Percentiles rank a stretch among this genome's conserved stretches.
Conservation (phyloP, 352 stramenopile species). For the Blastocystis sp. region DNA sequence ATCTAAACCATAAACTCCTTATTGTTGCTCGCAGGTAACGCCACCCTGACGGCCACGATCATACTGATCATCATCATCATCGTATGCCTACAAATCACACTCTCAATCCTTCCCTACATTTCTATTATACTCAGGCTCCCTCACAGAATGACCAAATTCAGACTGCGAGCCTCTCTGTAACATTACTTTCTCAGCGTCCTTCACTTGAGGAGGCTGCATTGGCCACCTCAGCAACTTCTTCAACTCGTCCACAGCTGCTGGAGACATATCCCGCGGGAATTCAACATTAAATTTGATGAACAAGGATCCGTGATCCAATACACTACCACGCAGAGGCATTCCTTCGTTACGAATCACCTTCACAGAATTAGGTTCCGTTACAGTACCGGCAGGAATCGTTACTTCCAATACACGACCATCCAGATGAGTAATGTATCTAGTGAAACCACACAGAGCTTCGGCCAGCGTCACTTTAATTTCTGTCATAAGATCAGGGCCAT, state of each 20-base stretch:
- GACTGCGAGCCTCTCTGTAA: constrained; percentile 78
- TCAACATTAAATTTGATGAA: constrained; percentile 95
- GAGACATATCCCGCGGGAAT: constrained; percentile 83
- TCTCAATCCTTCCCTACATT: constrained; percentile 79
- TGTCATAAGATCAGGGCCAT: constrained; percentile 91
- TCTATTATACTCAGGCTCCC: constrained; percentile 75
- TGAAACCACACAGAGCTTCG: constrained; percentile 86
- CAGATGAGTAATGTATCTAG: constrained; percentile 73
- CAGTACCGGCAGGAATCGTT: constrained; percentile 61
- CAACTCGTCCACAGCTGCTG: constrained; percentile 73
- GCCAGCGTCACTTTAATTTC: constrained; percentile 90
- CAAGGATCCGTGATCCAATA: constrained; percentile 94
- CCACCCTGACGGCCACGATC: not conserved
- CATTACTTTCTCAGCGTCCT: constrained; percentile 72
- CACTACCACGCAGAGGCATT: constrained; percentile 94
- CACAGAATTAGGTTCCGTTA: constrained; percentile 73
- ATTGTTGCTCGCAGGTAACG: constrained; percentile 84
- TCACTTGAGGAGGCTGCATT: constrained; percentile 72
- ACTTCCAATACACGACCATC: constrained; percentile 72
- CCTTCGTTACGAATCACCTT: constrained; percentile 80
- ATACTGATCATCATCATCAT: constrained; percentile 83
- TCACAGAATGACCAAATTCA: constrained; percentile 81
- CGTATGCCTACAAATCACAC: constrained; percentile 83
- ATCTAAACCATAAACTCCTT: constrained; percentile 70
- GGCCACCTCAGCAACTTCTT: constrained; percentile 79